A percentile compares a stretch with the other conserved stretches of the same genome.
Evolutionary conservation across 192 early-diverging fungal genomes (phyloP).

Genomic region (Geranomyces variabilis): DNA sequence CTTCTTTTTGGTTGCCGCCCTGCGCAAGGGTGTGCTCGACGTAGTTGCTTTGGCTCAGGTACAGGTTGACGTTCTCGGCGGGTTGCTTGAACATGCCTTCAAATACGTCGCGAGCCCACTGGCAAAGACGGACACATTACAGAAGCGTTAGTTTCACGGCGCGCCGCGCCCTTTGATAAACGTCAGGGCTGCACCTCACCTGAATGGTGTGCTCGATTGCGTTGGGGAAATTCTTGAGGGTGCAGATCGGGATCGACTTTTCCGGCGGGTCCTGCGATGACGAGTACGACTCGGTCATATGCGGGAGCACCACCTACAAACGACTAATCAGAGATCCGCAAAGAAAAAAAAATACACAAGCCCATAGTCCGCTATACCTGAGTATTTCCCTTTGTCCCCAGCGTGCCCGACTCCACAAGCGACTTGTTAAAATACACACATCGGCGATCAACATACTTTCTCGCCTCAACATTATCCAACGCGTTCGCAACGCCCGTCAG

Average conservation of each 20-base stretch:
- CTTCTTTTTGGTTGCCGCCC: conserved; percentile 74
- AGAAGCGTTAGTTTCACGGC: no score
- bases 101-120: conserved; percentile 98
- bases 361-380: conserved; percentile 58
- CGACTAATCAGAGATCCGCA: neutral
- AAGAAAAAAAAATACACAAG: neutral
- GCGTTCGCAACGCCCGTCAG: conserved; percentile 96
- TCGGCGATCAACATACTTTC: conserved; percentile 95
- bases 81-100: conserved; percentile 91
- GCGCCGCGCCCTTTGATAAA: neutral
- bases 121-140: neutral
- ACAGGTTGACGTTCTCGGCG: conserved; percentile 93
- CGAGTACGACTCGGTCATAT: conserved; percentile 96
- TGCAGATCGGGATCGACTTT: conserved; percentile 96
- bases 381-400: conserved; percentile 99
- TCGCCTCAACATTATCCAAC: conserved; percentile 96
- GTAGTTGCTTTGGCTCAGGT: conserved; percentile 84
- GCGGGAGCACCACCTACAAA: conserved; percentile 79
- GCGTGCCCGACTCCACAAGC: conserved; percentile 94
- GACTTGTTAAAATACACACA: conserved; percentile 97
- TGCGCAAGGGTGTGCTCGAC: conserved; percentile 77
- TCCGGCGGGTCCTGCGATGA: conserved; percentile 98
- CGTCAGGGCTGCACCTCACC: no score
- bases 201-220: conserved; percentile 87
- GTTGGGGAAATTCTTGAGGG: conserved; percentile 96